Evolutionary conservation across 108 stramenopile species (phyloP).

Genomic region (Schizochytrium sp.): DNA sequence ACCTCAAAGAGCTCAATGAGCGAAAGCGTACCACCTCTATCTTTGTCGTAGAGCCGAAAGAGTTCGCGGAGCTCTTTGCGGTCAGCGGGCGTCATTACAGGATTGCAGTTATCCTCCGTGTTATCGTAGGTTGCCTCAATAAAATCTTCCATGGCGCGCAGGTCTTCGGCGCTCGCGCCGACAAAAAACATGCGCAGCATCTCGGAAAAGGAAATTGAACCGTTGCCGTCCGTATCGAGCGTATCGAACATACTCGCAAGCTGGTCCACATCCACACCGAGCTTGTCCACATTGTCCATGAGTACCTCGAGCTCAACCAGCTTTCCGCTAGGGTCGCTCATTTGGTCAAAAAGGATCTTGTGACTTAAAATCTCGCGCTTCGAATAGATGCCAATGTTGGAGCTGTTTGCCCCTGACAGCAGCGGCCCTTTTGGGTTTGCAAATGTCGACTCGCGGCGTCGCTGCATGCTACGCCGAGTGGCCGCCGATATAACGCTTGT

Average conservation of each 20-base stretch:
- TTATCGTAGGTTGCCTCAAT: not conserved
- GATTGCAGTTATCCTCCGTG: not conserved
- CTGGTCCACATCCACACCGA: not conserved
- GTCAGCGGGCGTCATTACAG: not conserved
- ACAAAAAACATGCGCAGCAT: not conserved
- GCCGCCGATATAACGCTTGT: too few relatives aligned
- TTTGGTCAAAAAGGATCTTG: slow-evolving; percentile 21
- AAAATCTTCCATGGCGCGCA: not conserved
- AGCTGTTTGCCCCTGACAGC: not conserved
- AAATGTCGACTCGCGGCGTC: not conserved
- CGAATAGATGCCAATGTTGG: not conserved
- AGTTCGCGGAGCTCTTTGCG: not conserved
- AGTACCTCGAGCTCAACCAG: slow-evolving; percentile 17
- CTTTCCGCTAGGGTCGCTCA: not conserved
- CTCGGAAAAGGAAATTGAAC: not conserved
- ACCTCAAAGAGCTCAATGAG: not conserved
- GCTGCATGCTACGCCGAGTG: not conserved
- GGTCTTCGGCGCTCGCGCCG: not conserved
- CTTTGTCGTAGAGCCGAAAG: not conserved
- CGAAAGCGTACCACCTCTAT: not conserved
- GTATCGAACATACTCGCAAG: not conserved
- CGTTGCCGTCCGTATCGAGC: not conserved
- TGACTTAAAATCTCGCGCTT: not conserved
- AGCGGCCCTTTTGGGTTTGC: not conserved
- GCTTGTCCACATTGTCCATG: slow-evolving; percentile 3